Percentiles rank a stretch among this genome's conserved stretches.
Conservation (phyloP, 176 grass and related monocot species). For the Zea mays region Zm-B73-REFERENCE-NAM-5.0 NC_050100.1:63654501-63655000, state of each 20-base stretch:
- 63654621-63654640: too few relatives aligned
- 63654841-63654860: background rate
- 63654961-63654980: background rate
- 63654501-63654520: too few relatives aligned
- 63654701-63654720: background rate
- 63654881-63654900: background rate
- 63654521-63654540: too few relatives aligned
- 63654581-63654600: too few relatives aligned
- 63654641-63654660: background rate
- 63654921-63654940: background rate
- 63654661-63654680: background rate
- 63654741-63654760: too few relatives aligned
- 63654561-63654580: too few relatives aligned
- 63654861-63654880: too few relatives aligned
- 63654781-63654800: background rate
- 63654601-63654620: too few relatives aligned
- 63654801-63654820: background rate
- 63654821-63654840: background rate
- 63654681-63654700: background rate
- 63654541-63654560: too few relatives aligned
- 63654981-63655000: background rate
- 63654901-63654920: too few relatives aligned
- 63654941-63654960: background rate
- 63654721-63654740: background rate
- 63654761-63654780: too few relatives aligned